These are phyloP conservation scores for Bisporella sp. DNA, from an alignment of 2,329 filamentous ascomycete genomes.

Conservation along the genomic window DNA sequence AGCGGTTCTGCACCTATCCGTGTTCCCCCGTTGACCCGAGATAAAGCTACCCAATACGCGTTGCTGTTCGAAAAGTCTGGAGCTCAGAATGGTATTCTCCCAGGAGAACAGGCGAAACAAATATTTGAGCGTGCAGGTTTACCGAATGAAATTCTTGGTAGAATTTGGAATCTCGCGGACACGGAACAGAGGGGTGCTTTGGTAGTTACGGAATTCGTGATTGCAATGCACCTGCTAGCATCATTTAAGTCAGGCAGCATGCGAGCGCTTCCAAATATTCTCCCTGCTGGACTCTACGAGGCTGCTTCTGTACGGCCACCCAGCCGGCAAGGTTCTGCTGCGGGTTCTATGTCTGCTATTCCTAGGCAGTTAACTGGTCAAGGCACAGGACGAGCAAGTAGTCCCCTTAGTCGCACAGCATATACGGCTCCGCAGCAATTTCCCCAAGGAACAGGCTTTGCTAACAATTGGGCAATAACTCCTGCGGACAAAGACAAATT, in stretches of 20 bases:
- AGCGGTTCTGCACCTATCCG: slow-evolving; percentile 65
- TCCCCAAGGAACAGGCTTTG: slow-evolving; percentile 29
- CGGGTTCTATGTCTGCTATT: slow-evolving; percentile 54
- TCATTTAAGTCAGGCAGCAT: slow-evolving; percentile 82
- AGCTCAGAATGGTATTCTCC: slow-evolving; percentile 67
- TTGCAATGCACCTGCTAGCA: slow-evolving; percentile 94
- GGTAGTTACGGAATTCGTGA: slow-evolving; percentile 86
- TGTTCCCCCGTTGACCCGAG: slow-evolving; percentile 80
- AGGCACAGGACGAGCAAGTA: slow-evolving; percentile 49
- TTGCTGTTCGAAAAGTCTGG: slow-evolving; percentile 86
- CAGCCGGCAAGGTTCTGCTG: slow-evolving; percentile 31
- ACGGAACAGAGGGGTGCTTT: slow-evolving; percentile 86
- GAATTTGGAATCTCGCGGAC: slow-evolving; percentile 93
- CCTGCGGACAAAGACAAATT: slow-evolving; percentile 81
- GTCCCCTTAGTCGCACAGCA: slow-evolving; percentile 47
- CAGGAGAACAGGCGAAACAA: slow-evolving; percentile 80
- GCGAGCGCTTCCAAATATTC: slow-evolving; percentile 67
- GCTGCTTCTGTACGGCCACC: slow-evolving; percentile 68
- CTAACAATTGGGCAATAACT: slow-evolving; percentile 74
- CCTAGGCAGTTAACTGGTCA: slow-evolving; percentile 76
- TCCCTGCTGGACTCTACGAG: slow-evolving; percentile 84
- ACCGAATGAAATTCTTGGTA: slow-evolving; percentile 83
- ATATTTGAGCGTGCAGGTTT: slow-evolving; percentile 93
- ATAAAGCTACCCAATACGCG: slow-evolving; percentile 85
- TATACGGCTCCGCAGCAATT: slow-evolving; percentile 31